These are phyloP conservation scores for Trichophyton schoenleinii DNA, from an alignment of 2,329 filamentous ascomycete genomes.

Conservation along the genomic window DNA sequence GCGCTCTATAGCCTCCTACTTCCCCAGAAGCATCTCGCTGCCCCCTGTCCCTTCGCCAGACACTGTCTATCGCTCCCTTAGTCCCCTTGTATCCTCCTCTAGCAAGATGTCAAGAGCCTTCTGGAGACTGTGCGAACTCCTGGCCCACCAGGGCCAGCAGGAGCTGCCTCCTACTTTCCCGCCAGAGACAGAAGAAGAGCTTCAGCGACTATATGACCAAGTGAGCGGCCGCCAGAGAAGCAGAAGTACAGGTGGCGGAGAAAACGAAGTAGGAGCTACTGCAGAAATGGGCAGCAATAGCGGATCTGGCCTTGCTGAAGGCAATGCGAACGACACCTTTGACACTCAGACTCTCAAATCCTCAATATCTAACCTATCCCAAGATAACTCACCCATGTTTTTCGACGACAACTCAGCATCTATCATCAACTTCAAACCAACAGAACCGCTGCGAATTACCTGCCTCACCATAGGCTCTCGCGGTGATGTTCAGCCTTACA, in stretches of 20 bases:
- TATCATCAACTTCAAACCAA: conserved; percentile 80
- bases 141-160: conserved; percentile 6
- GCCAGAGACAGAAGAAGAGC: not conserved
- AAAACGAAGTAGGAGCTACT: conserved; percentile 27
- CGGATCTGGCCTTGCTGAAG: conserved; percentile 44
- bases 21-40: not conserved
- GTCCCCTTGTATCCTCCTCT: conserved; percentile 1
- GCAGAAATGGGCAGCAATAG: conserved; percentile 52
- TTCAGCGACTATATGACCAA: not conserved
- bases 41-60: not conserved
- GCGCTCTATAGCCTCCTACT: not conserved
- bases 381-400: conserved; percentile 49
- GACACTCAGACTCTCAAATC: conserved; percentile 16
- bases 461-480: conserved; percentile 92
- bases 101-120: conserved; percentile 7
- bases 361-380: conserved; percentile 17
- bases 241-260: conserved; percentile 55
- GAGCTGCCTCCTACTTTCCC: not conserved
- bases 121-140: conserved; percentile 9
- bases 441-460: conserved; percentile 66
- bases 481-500: conserved; percentile 95
- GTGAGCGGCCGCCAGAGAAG: conserved; percentile 17
- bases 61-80: conserved; percentile 8
- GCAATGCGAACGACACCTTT: conserved; percentile 15
- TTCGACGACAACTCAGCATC: conserved; percentile 86